Conservation (phyloP, 441 rosid genomes). For the Gossypium davidsonii region DNA sequence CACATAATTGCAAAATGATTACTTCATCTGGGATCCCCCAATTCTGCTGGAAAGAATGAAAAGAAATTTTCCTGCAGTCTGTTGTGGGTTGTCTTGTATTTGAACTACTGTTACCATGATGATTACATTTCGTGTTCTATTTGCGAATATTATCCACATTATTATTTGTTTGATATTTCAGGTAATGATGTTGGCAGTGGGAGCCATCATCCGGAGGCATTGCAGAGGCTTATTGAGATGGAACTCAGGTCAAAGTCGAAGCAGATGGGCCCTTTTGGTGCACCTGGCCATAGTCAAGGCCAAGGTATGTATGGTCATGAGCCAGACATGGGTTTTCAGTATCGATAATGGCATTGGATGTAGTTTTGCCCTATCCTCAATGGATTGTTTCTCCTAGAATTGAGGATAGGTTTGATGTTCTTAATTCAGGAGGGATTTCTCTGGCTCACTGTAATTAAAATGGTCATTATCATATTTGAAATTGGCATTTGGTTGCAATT, state of each 20-base stretch:
- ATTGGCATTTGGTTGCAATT: not conserved
- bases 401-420: conserved; percentile 1
- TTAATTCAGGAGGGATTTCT: not conserved
- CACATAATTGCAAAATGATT: not conserved
- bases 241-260: conserved; percentile 62
- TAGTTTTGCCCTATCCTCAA: conserved; percentile 12
- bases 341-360: conserved; percentile 6
- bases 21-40: not conserved
- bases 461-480: not conserved
- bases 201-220: conserved; percentile 57
- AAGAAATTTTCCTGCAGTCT: not conserved
- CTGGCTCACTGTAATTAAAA: conserved; percentile 10
- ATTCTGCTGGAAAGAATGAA: not conserved
- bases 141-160: not conserved
- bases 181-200: conserved; percentile 44
- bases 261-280: conserved; percentile 43
- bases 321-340: conserved; percentile 56
- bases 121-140: not conserved
- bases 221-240: conserved; percentile 76
- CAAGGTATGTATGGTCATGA: conserved; percentile 63
- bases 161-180: conserved; percentile 22
- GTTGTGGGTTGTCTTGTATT: not conserved
- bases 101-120: not conserved
- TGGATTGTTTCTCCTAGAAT: conserved; percentile 5
- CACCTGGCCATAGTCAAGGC: conserved; percentile 49